phyloP scores from a whole-genome alignment of 2,329 filamentous ascomycete genomes.

The Zymoseptoria tritici region DNA sequence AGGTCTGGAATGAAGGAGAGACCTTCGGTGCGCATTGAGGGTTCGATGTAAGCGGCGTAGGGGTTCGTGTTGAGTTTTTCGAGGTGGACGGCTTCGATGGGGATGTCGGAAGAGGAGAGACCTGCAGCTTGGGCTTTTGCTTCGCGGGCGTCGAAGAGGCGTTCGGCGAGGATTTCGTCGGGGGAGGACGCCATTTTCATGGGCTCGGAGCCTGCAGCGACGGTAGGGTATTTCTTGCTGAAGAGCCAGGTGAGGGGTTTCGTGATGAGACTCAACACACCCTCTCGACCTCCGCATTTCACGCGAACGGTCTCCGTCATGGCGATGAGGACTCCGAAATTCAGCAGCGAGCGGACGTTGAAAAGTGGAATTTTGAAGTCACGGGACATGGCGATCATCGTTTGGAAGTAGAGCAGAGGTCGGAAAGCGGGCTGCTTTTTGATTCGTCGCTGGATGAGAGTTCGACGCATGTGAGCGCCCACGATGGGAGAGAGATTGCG shows the following conservation, averaged over 20 bases:
- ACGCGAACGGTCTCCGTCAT: slow-evolving; percentile 24
- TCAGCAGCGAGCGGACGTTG: slow-evolving; percentile 6
- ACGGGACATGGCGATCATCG: neutral
- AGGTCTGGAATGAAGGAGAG: slow-evolving; percentile 55
- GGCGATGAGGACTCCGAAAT: slow-evolving; percentile 21
- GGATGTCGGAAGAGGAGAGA: neutral
- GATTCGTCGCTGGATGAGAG: neutral
- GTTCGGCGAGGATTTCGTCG: neutral
- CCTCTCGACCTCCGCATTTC: slow-evolving; percentile 21
- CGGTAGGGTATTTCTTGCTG: neutral
- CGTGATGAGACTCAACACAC: slow-evolving; percentile 19
- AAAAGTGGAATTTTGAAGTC: slow-evolving; percentile 1
- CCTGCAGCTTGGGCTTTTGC: neutral
- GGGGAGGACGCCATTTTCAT: neutral
- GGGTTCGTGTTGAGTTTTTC: neutral
- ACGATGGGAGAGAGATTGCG: slow-evolving; percentile 16
- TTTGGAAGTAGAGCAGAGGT: neutral
- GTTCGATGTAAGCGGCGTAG: slow-evolving; percentile 35
- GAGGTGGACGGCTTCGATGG: neutral
- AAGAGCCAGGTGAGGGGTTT: slow-evolving; percentile 6
- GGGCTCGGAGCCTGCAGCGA: neutral
- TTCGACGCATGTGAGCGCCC: neutral
- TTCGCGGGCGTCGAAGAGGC: neutral
- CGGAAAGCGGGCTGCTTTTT: neutral
- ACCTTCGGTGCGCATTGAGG: slow-evolving; percentile 49